phyloP scores from a whole-genome alignment of 148 eudicot species.

The Euryodendron excelsum region DNA sequence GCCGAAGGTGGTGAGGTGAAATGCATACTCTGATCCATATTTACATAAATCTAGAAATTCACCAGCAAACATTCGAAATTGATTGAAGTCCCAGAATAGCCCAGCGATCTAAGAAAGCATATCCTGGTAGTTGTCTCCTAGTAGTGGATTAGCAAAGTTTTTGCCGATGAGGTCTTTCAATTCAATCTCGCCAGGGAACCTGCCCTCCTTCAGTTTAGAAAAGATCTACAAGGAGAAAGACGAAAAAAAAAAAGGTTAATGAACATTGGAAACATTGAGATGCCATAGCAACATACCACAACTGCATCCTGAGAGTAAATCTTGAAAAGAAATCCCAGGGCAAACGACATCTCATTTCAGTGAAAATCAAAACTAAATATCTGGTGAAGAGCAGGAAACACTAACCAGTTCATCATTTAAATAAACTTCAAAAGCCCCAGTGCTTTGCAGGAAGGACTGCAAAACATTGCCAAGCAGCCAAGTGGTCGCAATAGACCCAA shows the following conservation, averaged over 20 bases:
- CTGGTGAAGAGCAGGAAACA: background rate
- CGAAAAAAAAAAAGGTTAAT: background rate
- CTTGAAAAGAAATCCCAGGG: background rate
- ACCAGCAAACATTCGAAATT: too few species aligned
- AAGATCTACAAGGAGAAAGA: constrained; percentile 42
- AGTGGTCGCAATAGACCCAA: constrained; percentile 49
- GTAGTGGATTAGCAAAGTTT: constrained; percentile 39
- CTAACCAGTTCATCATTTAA: constrained; percentile 42
- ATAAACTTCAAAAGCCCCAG: constrained; percentile 59
- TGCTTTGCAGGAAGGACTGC: constrained; percentile 43
- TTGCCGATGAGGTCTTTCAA: constrained; percentile 53
- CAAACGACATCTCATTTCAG: background rate
- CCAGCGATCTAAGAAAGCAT: too few species aligned
- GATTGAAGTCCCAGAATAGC: too few species aligned
- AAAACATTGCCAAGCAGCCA: constrained; percentile 50
- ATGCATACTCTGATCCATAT: too few species aligned
- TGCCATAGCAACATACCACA: background rate
- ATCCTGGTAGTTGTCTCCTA: constrained; percentile 4
- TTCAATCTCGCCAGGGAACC: constrained; percentile 83
- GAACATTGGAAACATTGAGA: background rate
- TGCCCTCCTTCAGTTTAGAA: constrained; percentile 62
- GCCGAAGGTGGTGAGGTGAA: too few species aligned
- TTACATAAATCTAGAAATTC: too few species aligned
- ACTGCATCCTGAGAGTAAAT: background rate
- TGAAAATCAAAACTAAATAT: background rate